phyloP scores from a whole-genome alignment of 805 yeast species.

The Torulaspora microellipsoides region DNA sequence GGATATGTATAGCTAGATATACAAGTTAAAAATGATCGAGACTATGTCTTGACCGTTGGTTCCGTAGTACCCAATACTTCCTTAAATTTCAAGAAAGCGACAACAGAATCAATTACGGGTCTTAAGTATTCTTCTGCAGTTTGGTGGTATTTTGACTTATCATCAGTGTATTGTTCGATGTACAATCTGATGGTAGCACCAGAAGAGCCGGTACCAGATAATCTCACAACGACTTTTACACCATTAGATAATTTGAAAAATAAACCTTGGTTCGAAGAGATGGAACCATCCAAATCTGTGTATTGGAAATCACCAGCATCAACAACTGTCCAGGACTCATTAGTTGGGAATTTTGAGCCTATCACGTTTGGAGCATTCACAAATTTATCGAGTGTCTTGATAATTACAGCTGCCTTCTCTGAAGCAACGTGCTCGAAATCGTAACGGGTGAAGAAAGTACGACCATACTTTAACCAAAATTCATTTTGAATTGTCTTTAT shows the following conservation, averaged over 20 bases:
- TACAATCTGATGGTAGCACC: slow-evolving; percentile 96
- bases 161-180: slow-evolving; percentile 74
- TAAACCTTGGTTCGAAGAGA: slow-evolving; percentile 83
- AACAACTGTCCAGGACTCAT: slow-evolving; percentile 47
- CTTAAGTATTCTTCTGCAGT: slow-evolving; percentile 66
- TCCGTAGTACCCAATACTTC: slow-evolving; percentile 72
- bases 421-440: slow-evolving; percentile 82
- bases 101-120: slow-evolving; percentile 56
- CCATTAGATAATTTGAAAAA: slow-evolving; percentile 79
- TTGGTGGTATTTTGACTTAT: slow-evolving; percentile 43
- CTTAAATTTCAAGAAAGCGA: slow-evolving; percentile 65
- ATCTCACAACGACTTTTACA: slow-evolving; percentile 78
- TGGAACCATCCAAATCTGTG: slow-evolving; percentile 92
- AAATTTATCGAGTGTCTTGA: slow-evolving; percentile 45
- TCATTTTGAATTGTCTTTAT: slow-evolving; percentile 74
- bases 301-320: slow-evolving; percentile 88
- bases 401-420: slow-evolving; percentile 69
- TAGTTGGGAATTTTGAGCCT: slow-evolving; percentile 49
- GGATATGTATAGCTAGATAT: neutral
- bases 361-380: slow-evolving; percentile 39
- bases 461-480: slow-evolving; percentile 90
- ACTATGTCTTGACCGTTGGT: slow-evolving; percentile 83
- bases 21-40: neutral
- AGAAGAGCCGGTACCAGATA: slow-evolving; percentile 96
- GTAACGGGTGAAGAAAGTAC: slow-evolving; percentile 95